phyloP scores from a whole-genome alignment of 2,329 filamentous ascomycete genomes.

The Chrysoporthe puriensis region DNA sequence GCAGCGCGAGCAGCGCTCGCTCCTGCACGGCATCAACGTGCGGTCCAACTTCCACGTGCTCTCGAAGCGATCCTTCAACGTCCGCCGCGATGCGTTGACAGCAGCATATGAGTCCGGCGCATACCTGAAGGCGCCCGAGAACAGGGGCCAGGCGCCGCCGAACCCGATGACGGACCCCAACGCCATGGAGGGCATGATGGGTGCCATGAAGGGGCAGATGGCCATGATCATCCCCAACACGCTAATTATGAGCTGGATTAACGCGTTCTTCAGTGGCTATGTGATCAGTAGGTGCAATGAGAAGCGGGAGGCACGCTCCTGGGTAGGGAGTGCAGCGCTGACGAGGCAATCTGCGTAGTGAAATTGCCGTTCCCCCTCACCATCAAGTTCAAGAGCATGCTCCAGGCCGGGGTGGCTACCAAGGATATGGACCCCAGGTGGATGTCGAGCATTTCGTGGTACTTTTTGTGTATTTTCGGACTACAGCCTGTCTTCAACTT shows the following conservation, averaged over 20 bases:
- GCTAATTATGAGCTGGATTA: slow-evolving; percentile 99
- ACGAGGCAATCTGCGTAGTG: slow-evolving; percentile 55
- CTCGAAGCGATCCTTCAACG: slow-evolving; percentile 74
- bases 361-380: slow-evolving; percentile 97
- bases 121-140: slow-evolving; percentile 88
- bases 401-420: slow-evolving; percentile 95
- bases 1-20: slow-evolving; percentile 83
- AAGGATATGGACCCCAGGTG: slow-evolving; percentile 95
- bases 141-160: slow-evolving; percentile 80
- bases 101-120: slow-evolving; percentile 81
- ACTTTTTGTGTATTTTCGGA: slow-evolving; percentile 96
- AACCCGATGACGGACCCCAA: slow-evolving; percentile 96
- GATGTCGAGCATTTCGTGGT: slow-evolving; percentile 99
- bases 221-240: slow-evolving; percentile 99
- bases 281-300: slow-evolving; percentile 76
- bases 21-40: slow-evolving; percentile 82
- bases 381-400: slow-evolving; percentile 99
- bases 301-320: too few relatives aligned
- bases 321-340: slow-evolving; percentile 18
- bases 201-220: slow-evolving; percentile 99
- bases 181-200: slow-evolving; percentile 99
- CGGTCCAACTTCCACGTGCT: slow-evolving; percentile 82
- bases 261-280: slow-evolving; percentile 97
- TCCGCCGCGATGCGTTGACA: slow-evolving; percentile 79
- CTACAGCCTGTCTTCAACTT: slow-evolving; percentile 97